Conservation (phyloP, 345 rosid species). For the Salix viminalis region DNA sequence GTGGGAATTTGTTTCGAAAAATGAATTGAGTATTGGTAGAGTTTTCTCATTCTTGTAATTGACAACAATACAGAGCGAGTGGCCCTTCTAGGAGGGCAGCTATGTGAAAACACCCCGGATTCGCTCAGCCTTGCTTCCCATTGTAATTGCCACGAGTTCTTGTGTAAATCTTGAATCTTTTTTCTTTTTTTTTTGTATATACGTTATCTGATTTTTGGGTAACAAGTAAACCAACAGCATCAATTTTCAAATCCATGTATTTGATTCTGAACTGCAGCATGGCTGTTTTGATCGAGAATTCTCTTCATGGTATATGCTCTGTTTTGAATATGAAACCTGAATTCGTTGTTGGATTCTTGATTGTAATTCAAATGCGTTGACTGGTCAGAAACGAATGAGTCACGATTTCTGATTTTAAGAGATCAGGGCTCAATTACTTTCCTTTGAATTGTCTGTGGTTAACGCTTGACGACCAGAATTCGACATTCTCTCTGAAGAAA, state of each 20-base stretch:
- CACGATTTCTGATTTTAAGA: background rate
- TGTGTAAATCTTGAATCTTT: background rate
- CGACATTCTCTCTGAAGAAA: background rate
- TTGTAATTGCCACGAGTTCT: slow-evolving; percentile 14
- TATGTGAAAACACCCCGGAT: too few relatives aligned
- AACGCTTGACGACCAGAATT: background rate
- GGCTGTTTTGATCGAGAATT: background rate
- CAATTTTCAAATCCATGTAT: background rate
- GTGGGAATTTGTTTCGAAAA: slow-evolving; percentile 23
- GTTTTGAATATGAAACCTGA: background rate
- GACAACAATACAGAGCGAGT: background rate
- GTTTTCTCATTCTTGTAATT: background rate
- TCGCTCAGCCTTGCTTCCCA: too few relatives aligned
- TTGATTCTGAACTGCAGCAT: background rate
- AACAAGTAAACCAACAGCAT: background rate
- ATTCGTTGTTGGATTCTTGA: background rate
- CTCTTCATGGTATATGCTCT: background rate
- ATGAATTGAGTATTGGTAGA: slow-evolving; percentile 29
- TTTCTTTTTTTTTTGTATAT: background rate
- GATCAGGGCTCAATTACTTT: background rate
- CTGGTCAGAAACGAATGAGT: background rate
- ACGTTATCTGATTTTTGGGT: background rate
- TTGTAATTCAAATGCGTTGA: background rate
- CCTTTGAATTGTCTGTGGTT: background rate
- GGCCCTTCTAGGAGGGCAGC: too few relatives aligned